Percentiles rank a stretch among this genome's conserved stretches.
phyloP scores from a whole-genome alignment of 352 stramenopile genomes.

The Phytophthora kernoviae region DNA sequence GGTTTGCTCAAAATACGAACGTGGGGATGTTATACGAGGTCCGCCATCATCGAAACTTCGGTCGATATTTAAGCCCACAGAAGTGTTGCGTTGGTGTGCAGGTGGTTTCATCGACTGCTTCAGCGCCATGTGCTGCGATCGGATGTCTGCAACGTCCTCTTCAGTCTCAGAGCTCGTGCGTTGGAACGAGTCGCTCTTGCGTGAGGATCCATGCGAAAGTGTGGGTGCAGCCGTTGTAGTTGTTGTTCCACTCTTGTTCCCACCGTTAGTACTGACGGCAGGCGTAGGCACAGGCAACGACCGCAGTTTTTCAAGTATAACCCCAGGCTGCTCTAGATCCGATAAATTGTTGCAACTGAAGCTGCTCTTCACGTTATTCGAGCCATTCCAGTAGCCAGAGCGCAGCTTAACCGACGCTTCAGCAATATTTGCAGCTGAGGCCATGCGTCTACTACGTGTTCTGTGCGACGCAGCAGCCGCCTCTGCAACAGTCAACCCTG shows the following conservation, averaged over 20 bases:
- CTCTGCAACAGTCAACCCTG: conserved; percentile 65
- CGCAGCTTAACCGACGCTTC: conserved; percentile 46
- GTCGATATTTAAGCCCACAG: conserved; percentile 37
- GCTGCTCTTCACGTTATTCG: conserved; percentile 78
- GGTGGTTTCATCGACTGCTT: conserved; percentile 16
- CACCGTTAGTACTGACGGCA: conserved; percentile 37
- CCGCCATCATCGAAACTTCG: conserved; percentile 25
- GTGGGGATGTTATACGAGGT: conserved; percentile 56
- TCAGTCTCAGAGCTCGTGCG: conserved; percentile 39
- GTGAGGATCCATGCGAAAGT: conserved; percentile 34
- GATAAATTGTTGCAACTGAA: conserved; percentile 84
- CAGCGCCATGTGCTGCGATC: conserved; percentile 48
- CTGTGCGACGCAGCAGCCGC: conserved; percentile 68
- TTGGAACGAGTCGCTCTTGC: conserved; percentile 61
- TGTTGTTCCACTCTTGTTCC: conserved; percentile 41
- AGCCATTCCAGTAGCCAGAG: conserved; percentile 72
- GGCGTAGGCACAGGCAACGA: conserved; percentile 14
- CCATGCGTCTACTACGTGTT: conserved; percentile 51
- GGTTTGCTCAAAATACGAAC: conserved; percentile 66
- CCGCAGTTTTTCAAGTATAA: conserved; percentile 43
- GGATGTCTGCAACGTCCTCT: conserved; percentile 39
- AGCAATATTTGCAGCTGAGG: conserved; percentile 15
- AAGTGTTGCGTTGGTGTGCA: conserved; percentile 30
- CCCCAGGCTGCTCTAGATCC: conserved; percentile 60
- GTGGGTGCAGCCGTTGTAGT: conserved; percentile 24